Evolutionary conservation across 1,139 yeast genomes (phyloP), one percentile per base, ranked within the genome.

Genomic region (Magnusiomyces suaveolens): DNA sequence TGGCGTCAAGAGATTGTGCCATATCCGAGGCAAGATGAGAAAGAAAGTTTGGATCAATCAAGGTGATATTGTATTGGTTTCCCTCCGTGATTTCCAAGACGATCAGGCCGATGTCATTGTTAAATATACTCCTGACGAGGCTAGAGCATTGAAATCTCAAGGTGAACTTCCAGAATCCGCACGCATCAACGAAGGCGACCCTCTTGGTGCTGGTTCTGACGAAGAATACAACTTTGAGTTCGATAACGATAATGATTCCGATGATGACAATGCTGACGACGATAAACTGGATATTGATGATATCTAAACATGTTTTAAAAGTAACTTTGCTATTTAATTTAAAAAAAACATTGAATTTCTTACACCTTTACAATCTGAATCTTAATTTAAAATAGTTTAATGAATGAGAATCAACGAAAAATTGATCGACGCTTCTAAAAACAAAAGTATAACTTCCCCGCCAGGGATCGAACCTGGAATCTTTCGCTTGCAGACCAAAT

Each of bases 21-120:
- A 92, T 70, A 94, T 94, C 68, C 87, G 99, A 79, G 99, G 99
- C 64, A 94, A 94, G 72, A 81, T 94, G 76, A 87, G 99, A 80
- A 94, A 94, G 84, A 92, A 92, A 81, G 97, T 90, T 60, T 94
- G 99, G 99, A 90, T 94, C 88, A 87, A 88, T 48, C 97, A 89
- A 74, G 98, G 98, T 75, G 99, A 94, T 70, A 94, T 94, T 65
- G 89, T 94, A 63, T 77, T 94, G 68, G 92, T 92, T 50, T 89
- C 97, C 4, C 81, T 94, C 67, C 88, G 99, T 80, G 99, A 94
- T 68, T 94, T 92, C 82, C 97, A 94, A 74, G 97, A 92, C 69
- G 96, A 88, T 62, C 95, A 87, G 72, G 94, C 97, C 76, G 99
- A 94, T 71, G 97, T 94, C 63, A 92, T 94, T 55, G 95, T 92